Evolutionary conservation across 73 alveolate genomes (phyloP).

Genomic region (Blepharisma japonicum): DNA sequence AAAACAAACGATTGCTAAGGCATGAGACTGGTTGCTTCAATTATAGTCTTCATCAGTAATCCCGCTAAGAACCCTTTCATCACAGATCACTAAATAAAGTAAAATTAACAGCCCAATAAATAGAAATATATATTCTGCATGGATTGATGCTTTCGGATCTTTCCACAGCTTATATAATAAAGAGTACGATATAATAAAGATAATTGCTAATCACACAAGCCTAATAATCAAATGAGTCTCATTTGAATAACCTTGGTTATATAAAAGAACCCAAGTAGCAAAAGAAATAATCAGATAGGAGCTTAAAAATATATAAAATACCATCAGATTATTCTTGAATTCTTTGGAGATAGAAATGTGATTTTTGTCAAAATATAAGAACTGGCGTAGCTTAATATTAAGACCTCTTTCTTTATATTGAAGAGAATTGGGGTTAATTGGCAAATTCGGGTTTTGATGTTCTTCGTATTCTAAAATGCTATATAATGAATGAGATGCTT

Average conservation of each 20-base stretch:
- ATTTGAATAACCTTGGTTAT: too few species aligned
- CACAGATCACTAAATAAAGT: neutral
- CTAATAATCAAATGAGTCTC: too few species aligned
- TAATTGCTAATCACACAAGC: too few species aligned
- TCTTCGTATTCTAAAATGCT: neutral
- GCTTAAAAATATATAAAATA: too few species aligned
- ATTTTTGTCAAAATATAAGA: too few species aligned
- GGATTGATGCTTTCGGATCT: too few species aligned
- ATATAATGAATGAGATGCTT: slow-evolving; percentile 3
- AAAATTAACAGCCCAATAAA: neutral
- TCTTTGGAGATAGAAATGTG: too few species aligned
- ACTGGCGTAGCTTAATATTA: neutral
- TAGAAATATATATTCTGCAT: neutral
- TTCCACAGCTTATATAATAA: too few species aligned
- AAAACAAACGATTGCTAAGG: neutral
- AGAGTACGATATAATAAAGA: too few species aligned
- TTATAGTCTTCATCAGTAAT: slow-evolving; percentile 17
- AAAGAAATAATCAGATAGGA: too few species aligned
- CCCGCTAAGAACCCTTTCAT: neutral
- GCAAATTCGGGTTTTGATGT: slow-evolving; percentile 11
- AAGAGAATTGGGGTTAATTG: neutral
- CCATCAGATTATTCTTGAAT: too few species aligned
- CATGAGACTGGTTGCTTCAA: neutral
- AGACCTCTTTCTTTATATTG: neutral
- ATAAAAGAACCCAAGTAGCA: too few species aligned